These are phyloP conservation scores for Raddia guianensis DNA, from an alignment of 176 grass and related monocot species.

Conservation along the genomic window DNA sequence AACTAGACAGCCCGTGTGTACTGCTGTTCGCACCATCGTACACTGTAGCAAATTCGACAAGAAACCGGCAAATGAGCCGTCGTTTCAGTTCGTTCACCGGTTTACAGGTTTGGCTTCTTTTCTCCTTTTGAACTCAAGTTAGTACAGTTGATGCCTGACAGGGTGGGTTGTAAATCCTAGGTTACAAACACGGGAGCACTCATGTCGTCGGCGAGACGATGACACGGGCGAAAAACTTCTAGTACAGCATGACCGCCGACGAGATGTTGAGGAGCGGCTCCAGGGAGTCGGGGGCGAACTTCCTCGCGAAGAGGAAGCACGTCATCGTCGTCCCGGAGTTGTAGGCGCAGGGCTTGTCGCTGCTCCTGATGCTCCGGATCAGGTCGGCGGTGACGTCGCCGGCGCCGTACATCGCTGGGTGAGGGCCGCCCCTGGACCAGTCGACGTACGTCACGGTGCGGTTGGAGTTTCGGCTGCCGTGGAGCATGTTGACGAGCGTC, in stretches of 20 bases:
- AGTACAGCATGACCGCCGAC: slow-evolving; percentile 65
- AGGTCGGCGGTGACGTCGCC: slow-evolving; percentile 46
- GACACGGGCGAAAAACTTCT: neutral
- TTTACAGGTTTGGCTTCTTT: no score
- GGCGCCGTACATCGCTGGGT: slow-evolving; percentile 65
- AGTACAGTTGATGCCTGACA: neutral
- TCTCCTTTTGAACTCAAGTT: no score
- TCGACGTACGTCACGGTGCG: slow-evolving; percentile 80
- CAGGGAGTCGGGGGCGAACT: slow-evolving; percentile 66
- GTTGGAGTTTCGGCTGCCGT: slow-evolving; percentile 58
- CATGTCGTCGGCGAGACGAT: neutral
- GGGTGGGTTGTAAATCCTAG: neutral
- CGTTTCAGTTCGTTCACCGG: neutral
- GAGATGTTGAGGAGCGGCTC: slow-evolving; percentile 68
- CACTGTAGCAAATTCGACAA: slow-evolving; percentile 36
- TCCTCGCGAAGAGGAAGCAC: slow-evolving; percentile 90
- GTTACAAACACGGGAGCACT: slow-evolving; percentile 25
- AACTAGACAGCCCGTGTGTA: neutral
- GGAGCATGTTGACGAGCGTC: slow-evolving; percentile 64
- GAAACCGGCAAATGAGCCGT: neutral
- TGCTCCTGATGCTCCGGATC: slow-evolving; percentile 60
- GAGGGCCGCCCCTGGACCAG: slow-evolving; percentile 58
- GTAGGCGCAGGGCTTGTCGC: slow-evolving; percentile 55
- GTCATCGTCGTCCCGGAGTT: slow-evolving; percentile 39
- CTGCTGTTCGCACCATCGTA: neutral